Conservation (phyloP, 805 yeast species). For the Soucietia sequanensis region DNA sequence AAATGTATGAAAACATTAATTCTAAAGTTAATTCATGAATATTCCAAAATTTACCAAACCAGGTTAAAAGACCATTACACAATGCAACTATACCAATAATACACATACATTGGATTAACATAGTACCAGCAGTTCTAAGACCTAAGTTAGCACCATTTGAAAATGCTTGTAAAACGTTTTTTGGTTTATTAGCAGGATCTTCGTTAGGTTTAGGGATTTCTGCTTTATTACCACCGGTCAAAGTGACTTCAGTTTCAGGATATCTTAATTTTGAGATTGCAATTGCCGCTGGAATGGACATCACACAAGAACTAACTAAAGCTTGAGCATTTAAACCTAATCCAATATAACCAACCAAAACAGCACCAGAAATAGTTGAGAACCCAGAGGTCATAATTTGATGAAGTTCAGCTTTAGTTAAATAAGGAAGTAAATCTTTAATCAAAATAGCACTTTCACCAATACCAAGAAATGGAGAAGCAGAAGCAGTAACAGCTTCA, state of each 20-base stretch:
- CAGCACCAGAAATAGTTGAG: constrained; percentile 64
- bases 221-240: constrained; percentile 48
- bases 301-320: constrained; percentile 62
- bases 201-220: constrained; percentile 44
- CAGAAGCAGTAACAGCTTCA: constrained; percentile 65
- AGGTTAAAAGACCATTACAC: constrained; percentile 52
- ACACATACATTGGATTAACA: constrained; percentile 58
- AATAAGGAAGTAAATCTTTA: constrained; percentile 56
- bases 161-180: constrained; percentile 57
- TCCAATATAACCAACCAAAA: constrained; percentile 60
- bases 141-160: constrained; percentile 60
- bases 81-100: constrained; percentile 60
- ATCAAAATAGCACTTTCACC: constrained; percentile 65
- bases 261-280: constrained; percentile 58
- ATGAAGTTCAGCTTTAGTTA: constrained; percentile 61
- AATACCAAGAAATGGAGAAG: constrained; percentile 64
- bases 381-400: constrained; percentile 64
- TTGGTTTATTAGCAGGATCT: constrained; percentile 32
- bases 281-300: constrained; percentile 65
- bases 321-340: constrained; percentile 64
- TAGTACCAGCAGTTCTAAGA: constrained; percentile 53
- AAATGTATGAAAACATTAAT: constrained; percentile 54
- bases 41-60: constrained; percentile 66
- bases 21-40: constrained; percentile 51
- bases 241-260: constrained; percentile 58